These are phyloP conservation scores for Aspergillus bombycis DNA, from an alignment of 2,329 filamentous ascomycete genomes.

Conservation along the genomic window DNA sequence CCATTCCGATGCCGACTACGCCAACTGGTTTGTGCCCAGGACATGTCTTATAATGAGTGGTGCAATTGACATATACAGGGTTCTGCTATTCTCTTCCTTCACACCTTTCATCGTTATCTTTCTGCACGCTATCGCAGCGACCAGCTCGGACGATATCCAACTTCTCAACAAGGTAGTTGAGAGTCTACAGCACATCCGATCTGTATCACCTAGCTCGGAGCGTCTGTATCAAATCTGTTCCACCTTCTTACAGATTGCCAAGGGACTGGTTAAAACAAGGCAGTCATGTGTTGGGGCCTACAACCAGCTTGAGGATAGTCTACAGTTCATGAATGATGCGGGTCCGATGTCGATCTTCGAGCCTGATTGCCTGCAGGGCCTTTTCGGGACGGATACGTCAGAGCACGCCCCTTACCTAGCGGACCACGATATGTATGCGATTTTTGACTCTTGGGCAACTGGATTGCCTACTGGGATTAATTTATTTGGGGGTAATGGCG, in stretches of 20 bases:
- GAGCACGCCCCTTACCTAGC: background rate
- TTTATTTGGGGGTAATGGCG: background rate
- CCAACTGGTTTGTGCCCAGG: conserved; percentile 21
- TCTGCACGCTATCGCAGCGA: conserved; percentile 21
- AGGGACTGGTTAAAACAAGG: conserved; percentile 13
- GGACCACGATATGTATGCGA: background rate
- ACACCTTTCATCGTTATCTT: conserved; percentile 32
- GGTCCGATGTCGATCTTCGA: background rate
- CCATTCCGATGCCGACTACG: conserved; percentile 21
- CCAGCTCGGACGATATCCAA: conserved; percentile 19
- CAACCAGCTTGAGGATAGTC: background rate
- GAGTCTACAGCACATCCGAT: conserved; percentile 13
- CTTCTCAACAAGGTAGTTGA: conserved; percentile 24
- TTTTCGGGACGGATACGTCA: background rate
- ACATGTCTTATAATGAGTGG: background rate
- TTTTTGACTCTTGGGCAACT: background rate
- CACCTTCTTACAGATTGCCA: conserved; percentile 18
- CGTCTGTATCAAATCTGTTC: conserved; percentile 22
- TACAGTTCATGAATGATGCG: background rate
- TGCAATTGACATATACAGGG: conserved; percentile 15
- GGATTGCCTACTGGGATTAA: background rate
- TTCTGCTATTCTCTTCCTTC: conserved; percentile 28
- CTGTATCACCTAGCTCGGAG: conserved; percentile 15
- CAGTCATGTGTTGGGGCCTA: conserved; percentile 16
- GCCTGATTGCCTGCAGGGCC: background rate